Evolutionary conservation across 2,329 filamentous ascomycete species (phyloP), one percentile per base, ranked within the genome.

Genomic region (Alternaria hordeiaustralica): DNA sequence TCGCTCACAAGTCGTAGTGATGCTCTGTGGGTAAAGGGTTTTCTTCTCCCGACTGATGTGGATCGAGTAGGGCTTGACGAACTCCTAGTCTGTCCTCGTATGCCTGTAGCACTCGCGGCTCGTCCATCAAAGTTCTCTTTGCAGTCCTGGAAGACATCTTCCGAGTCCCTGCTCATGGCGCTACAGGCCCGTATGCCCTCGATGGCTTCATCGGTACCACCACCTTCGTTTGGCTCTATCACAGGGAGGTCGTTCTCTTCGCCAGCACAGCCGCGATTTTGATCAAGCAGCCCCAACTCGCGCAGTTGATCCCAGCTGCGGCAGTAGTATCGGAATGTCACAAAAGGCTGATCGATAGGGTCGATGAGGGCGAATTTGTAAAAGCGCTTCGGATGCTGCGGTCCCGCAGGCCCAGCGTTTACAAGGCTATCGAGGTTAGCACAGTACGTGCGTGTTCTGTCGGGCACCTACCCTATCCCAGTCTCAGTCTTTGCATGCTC

Each of bases 321-420:
- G 58, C 78, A 81, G 50, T 76, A 75, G 66, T 78, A 84, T 26
- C 78, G 74, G 64, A 86, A 84, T 2, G 74, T 82, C 5, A 78
- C 83, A 63, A 83, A 85, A 3, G 85, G 85, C 66, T 79, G 70
- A 65, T 86, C 82, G 7, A 82, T 56, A 2, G 84, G 79, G 70
- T 87, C 84, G 20, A 85, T 72, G 18, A 87, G 78, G 2, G 83
- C 81, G 56, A 85, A 86, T 55, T 79, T 81, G 72, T 86, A 86
- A 70, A 80, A 84, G 4, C 79, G 75, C 63, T 79, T 81, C 9
- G 81, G 82, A 11, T 83, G 78, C 33, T 80, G 73, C 33, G 71
- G 65, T 54, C 79, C 78, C 9, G 81, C 72, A 21, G 72, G 69
- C 5, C 82, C 82, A 43, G 75, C 80, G 55, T 74, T 77, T 26